phyloP scores from a whole-genome alignment of 371 early-diverging fungal genomes.

The Coemansia sp. region DNA sequence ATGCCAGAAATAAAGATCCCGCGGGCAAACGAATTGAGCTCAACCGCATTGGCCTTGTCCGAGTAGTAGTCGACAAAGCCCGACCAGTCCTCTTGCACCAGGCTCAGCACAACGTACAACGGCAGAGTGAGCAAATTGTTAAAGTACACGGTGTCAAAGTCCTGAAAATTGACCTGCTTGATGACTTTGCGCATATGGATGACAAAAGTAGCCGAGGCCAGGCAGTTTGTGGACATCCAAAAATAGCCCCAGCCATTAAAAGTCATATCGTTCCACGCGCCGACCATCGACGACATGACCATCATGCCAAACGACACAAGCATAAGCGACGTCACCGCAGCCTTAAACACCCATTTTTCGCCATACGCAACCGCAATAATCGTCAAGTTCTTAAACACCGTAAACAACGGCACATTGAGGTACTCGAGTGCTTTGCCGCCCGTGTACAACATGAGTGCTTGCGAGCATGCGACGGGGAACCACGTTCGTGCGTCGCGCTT shows the following conservation, averaged over 20 bases:
- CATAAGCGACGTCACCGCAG: constrained; percentile 75
- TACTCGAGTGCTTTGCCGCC: constrained; percentile 93
- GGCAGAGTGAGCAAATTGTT: constrained; percentile 92
- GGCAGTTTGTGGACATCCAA: constrained; percentile 92
- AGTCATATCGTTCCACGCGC: constrained; percentile 75
- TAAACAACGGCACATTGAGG: constrained; percentile 92
- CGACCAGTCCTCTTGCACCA: constrained; percentile 77
- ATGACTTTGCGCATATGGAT: constrained; percentile 87
- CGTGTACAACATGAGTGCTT: constrained; percentile 97
- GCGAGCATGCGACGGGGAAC: constrained; percentile 83
- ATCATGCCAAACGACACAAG: constrained; percentile 85
- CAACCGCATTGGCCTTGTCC: constrained; percentile 41
- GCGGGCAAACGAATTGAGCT: constrained; percentile 56
- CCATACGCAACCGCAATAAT: constrained; percentile 96
- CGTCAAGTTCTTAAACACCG: constrained; percentile 98
- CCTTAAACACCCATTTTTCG: constrained; percentile 82
- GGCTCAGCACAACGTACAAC: constrained; percentile 71
- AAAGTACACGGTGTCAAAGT: constrained; percentile 96
- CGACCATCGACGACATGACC: constrained; percentile 91
- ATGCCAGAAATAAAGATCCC: constrained; percentile 83
- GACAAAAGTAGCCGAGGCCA: constrained; percentile 88
- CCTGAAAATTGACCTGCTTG: constrained; percentile 80
- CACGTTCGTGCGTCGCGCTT: constrained; percentile 70
- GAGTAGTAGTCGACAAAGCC: constrained; percentile 51
- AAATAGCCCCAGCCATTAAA: constrained; percentile 73